Conservation (phyloP, 306 rosid genomes). For the Castanopsis chinensis region DNA sequence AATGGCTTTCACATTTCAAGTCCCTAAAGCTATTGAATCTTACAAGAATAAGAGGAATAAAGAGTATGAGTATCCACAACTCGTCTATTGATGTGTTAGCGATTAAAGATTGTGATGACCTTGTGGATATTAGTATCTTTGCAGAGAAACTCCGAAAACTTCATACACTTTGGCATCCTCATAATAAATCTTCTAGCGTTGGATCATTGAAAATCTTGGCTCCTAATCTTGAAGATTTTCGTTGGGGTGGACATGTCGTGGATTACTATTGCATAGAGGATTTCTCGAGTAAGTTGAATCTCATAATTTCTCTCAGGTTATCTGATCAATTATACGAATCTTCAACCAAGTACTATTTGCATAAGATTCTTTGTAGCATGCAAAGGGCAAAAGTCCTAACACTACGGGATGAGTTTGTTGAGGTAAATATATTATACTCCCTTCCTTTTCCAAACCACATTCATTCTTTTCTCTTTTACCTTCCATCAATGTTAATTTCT, state of each 20-base stretch:
- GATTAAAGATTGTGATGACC: not conserved
- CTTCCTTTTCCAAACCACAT: not conserved
- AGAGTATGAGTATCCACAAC: not conserved
- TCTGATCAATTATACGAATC: not conserved
- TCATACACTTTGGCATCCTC: too few species aligned
- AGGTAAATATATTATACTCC: not conserved
- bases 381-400: not conserved
- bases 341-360: not conserved
- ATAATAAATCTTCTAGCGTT: too few species aligned
- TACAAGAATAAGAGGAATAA: not conserved
- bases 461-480: too few species aligned
- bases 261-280: not conserved
- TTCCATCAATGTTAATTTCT: too few species aligned
- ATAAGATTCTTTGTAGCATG: not conserved
- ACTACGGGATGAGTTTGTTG: not conserved
- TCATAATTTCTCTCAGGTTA: not conserved
- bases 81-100: too few species aligned
- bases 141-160: too few species aligned
- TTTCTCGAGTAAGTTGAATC: not conserved
- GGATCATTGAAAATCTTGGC: too few species aligned
- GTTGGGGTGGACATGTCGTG: not conserved
- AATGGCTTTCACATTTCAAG: too few species aligned
- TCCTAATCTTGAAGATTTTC: not conserved
- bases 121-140: not conserved
- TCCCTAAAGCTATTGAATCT: too few species aligned